A percentile compares a stretch with the other conserved stretches of the same genome.
Conservation (phyloP, 2,329 filamentous ascomycete species). For the Elsinoe fawcettii region DNA sequence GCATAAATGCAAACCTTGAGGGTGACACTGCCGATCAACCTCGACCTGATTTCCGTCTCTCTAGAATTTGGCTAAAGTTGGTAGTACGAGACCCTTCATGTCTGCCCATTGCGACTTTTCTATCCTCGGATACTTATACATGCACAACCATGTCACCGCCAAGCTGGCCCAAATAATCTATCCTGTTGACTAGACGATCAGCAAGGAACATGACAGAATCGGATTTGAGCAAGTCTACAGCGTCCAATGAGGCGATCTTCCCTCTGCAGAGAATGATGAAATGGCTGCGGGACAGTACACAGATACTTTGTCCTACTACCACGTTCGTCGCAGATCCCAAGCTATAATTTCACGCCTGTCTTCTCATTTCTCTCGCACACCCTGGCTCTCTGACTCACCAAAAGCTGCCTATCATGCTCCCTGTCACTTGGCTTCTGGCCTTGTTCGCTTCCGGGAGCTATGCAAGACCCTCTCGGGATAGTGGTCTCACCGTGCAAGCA, state of each 20-base stretch:
- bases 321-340: too few species aligned
- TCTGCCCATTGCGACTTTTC: not conserved
- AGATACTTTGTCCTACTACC: not conserved
- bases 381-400: too few species aligned
- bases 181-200: not conserved
- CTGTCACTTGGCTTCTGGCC: too few species aligned
- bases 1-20: not conserved
- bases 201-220: not conserved
- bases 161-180: not conserved
- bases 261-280: not conserved
- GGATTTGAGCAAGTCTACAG: not conserved
- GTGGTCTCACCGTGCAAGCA: conserved; percentile 12
- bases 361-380: too few species aligned
- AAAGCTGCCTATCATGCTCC: not conserved
- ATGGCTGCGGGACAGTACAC: not conserved
- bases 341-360: too few species aligned
- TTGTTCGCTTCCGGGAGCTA: not conserved
- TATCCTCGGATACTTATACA: not conserved
- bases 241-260: not conserved
- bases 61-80: too few species aligned
- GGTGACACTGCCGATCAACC: not conserved
- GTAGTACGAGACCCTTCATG: not conserved
- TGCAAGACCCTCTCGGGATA: not conserved
- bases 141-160: not conserved
- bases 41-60: not conserved